phyloP scores from a whole-genome alignment of 257 asterid species.

The Fraxinus pennsylvanica region DNA sequence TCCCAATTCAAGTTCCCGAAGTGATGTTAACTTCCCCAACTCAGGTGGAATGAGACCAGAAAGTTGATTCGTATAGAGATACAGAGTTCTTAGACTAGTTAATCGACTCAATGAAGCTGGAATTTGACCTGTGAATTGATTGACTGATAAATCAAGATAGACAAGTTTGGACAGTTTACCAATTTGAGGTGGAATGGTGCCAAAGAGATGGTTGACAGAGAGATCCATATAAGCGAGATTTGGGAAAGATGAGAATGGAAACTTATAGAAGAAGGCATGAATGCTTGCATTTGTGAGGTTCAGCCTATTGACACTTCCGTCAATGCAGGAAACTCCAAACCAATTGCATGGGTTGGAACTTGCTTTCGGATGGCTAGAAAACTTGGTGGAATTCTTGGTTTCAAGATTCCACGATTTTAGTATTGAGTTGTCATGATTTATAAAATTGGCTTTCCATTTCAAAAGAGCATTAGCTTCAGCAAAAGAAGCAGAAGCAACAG shows the following conservation, averaged over 20 bases:
- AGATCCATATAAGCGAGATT: slow-evolving; percentile 31
- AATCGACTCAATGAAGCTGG: too few species aligned
- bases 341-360: slow-evolving; percentile 21
- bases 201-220: slow-evolving; percentile 16
- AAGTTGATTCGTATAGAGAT: too few species aligned
- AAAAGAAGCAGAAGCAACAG: neutral
- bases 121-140: neutral
- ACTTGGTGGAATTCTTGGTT: too few species aligned
- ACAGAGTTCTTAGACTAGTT: too few species aligned
- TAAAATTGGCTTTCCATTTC: neutral
- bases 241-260: slow-evolving; percentile 30
- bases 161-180: neutral
- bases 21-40: too few species aligned
- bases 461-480: slow-evolving; percentile 13
- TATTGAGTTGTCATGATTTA: too few species aligned
- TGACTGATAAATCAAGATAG: slow-evolving; percentile 9
- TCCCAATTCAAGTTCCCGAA: too few species aligned
- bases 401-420: too few species aligned
- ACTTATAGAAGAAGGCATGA: slow-evolving; percentile 17
- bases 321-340: slow-evolving; percentile 29
- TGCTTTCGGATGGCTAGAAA: too few species aligned
- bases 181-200: slow-evolving; percentile 9
- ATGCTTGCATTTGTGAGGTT: slow-evolving; percentile 13
- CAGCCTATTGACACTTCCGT: neutral
- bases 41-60: too few species aligned